Evolutionary conservation across 345 rosid genomes (phyloP).

Genomic region (Sonneratia caseolaris): DNA sequence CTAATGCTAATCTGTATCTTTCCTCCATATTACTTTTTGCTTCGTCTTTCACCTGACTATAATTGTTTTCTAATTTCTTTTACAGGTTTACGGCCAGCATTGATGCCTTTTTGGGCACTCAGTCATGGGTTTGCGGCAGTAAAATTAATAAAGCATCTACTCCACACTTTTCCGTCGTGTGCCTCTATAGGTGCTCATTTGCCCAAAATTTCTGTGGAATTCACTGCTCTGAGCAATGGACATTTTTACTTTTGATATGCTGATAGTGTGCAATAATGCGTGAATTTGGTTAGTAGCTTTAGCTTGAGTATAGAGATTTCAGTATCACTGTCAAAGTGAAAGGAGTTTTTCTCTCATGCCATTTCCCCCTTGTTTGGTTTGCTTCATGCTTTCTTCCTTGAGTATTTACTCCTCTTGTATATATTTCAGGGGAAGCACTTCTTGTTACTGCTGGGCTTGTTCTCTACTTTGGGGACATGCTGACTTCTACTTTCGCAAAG

Average conservation of each 20-base stretch:
- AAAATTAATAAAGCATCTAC: slow-evolving; percentile 55
- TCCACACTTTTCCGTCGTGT: slow-evolving; percentile 64
- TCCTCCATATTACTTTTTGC: slow-evolving; percentile 15
- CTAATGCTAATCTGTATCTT: too few relatives aligned
- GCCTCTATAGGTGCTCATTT: slow-evolving; percentile 65
- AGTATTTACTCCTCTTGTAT: neutral
- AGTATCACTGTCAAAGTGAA: neutral
- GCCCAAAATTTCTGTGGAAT: neutral
- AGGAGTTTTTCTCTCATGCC: neutral
- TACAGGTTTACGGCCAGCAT: slow-evolving; percentile 47
- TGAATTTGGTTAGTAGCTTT: too few relatives aligned
- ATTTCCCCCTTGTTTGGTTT: neutral
- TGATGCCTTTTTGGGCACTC: slow-evolving; percentile 56
- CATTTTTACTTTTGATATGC: too few relatives aligned
- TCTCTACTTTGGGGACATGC: slow-evolving; percentile 79
- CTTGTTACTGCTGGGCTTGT: slow-evolving; percentile 76
- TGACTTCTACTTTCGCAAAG: slow-evolving; percentile 66
- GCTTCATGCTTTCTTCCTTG: neutral
- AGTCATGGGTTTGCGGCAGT: slow-evolving; percentile 72
- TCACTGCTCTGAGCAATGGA: neutral
- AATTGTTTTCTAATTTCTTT: slow-evolving; percentile 11
- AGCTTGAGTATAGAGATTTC: too few relatives aligned
- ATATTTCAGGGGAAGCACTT: slow-evolving; percentile 71
- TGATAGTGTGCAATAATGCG: too few relatives aligned
- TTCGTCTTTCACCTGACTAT: neutral